A percentile compares a stretch with the other conserved stretches of the same genome.
Conservation (phyloP, 2,329 filamentous ascomycete genomes). For the Exophiala lecanii-corni region DNA sequence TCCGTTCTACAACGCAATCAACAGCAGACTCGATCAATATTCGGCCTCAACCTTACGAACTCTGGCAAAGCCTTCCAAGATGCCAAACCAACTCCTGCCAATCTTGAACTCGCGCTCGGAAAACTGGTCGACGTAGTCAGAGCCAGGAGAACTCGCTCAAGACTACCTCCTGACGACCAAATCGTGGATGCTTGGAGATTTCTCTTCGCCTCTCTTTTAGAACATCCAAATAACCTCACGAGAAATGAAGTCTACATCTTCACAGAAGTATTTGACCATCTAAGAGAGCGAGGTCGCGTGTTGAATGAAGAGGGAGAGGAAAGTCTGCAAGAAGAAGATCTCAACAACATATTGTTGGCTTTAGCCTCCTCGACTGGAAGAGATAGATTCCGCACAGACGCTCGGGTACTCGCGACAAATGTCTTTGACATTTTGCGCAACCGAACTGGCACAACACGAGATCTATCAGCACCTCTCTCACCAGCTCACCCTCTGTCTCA, state of each 20-base stretch:
- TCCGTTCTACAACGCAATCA: constrained; percentile 2
- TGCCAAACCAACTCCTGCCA: constrained; percentile 18
- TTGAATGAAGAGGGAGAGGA: constrained; percentile 31
- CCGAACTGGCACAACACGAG: constrained; percentile 2
- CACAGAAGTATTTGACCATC: constrained; percentile 56
- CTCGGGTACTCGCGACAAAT: constrained; percentile 18
- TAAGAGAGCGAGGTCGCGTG: constrained; percentile 38
- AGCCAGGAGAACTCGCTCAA: constrained; percentile 57
- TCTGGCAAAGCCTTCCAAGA: constrained; percentile 11
- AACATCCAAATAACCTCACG: constrained; percentile 52
- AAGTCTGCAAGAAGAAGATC: constrained; percentile 36
- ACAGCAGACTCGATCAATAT: constrained; percentile 18
- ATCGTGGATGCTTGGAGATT: constrained; percentile 60
- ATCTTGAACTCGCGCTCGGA: constrained; percentile 23
- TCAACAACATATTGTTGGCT: constrained; percentile 39
- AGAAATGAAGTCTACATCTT: constrained; percentile 62
- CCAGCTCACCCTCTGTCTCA: constrained; percentile 3
- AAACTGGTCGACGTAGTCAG: constrained; percentile 61
- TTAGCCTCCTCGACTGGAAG: constrained; percentile 28
- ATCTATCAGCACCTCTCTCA: neutral
- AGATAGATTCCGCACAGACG: constrained; percentile 23
- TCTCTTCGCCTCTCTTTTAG: constrained; percentile 57
- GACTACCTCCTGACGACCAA: constrained; percentile 60
- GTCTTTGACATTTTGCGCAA: constrained; percentile 21
- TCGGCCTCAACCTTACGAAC: constrained; percentile 17